Base-by-base conservation (phyloP, 2,329 filamentous ascomycete genomes). In the Truncatella angustata region DNA sequence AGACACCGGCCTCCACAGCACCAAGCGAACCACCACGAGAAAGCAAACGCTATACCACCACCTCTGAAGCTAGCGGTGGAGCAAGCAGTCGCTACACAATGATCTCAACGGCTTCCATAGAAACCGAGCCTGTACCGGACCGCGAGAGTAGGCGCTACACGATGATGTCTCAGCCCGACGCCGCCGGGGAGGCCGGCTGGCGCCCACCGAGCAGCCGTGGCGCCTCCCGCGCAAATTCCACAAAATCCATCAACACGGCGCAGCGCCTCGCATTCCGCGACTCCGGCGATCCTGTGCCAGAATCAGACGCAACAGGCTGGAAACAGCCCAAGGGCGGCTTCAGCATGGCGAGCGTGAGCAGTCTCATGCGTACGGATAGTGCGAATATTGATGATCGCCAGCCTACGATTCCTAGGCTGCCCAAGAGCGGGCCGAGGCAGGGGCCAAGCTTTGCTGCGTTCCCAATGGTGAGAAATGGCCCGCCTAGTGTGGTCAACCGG, bases 201-300 rank as follows among this genome's bases (percentile, higher is more conserved):
- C 11, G 36, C 42, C 42, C 50, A 14, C 26, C 56, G 39, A 9
- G 35, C 56, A 32, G 48, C 52, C 42, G 30, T 35, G 28, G 28
- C 7, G 23, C 51, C 21, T 23, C 45, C 21, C 18, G 55, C 11
- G 23, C 59, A 6, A 16, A 5, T 14, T 44, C 40, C 4, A 44
- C 16, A 2, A 44, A 44, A 10, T 44, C 40, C 20, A 42, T 58
- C 46, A 57, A 46, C 16, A 60, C 51, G 40, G 58, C 58, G 23
- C 55, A 61, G 37, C 61, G 61, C 1, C 58, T 65, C 37, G 54
- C 54, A 10, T 66, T 66, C 55, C 61, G 63, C 18, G 64, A 66
- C 46, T 65, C 62, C 48, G 64, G 60, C 52, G 64, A 66, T 14
- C 39, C 63, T 7, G 60, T 63, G 23, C 64, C 62, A 4, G 57